These are phyloP conservation scores for Fragaria iinumae DNA, from an alignment of 306 rosid genomes.

Conservation along the genomic window DNA sequence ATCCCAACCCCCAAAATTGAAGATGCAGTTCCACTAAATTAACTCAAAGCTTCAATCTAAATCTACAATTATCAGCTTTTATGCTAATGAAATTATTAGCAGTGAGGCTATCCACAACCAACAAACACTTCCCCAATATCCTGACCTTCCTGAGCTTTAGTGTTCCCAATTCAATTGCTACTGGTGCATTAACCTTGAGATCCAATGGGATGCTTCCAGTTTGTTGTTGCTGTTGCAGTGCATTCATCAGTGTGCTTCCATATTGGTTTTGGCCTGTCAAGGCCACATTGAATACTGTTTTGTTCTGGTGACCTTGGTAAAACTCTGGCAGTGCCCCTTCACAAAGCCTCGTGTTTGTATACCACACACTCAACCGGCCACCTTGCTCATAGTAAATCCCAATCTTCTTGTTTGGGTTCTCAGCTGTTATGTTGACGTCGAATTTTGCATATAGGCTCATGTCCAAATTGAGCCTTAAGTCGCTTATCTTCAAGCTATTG, in stretches of 20 bases:
- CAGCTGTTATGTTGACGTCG: conserved; percentile 69
- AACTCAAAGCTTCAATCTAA: conserved; percentile 51
- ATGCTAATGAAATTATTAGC: conserved; percentile 68
- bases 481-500: conserved; percentile 54
- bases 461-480: conserved; percentile 63
- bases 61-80: conserved; percentile 76
- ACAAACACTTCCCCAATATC: conserved; percentile 56
- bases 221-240: conserved; percentile 78
- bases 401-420: conserved; percentile 75
- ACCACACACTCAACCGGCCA: conserved; percentile 73
- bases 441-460: conserved; percentile 70
- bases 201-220: conserved; percentile 70
- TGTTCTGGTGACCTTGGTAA: conserved; percentile 89
- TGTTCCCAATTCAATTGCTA: conserved; percentile 63
- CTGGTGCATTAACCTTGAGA: conserved; percentile 66
- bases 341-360: conserved; percentile 60
- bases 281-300: conserved; percentile 55
- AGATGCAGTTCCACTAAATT: background rate
- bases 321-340: conserved; percentile 70
- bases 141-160: conserved; percentile 74
- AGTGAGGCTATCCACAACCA: conserved; percentile 75
- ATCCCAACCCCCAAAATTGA: background rate
- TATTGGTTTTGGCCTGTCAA: conserved; percentile 68
- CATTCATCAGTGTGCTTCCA: conserved; percentile 64
- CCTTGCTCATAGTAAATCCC: conserved; percentile 83